Evolutionary conservation across 331 rosid species (phyloP).

Genomic region (Rhamnella rubrinervis): DNA sequence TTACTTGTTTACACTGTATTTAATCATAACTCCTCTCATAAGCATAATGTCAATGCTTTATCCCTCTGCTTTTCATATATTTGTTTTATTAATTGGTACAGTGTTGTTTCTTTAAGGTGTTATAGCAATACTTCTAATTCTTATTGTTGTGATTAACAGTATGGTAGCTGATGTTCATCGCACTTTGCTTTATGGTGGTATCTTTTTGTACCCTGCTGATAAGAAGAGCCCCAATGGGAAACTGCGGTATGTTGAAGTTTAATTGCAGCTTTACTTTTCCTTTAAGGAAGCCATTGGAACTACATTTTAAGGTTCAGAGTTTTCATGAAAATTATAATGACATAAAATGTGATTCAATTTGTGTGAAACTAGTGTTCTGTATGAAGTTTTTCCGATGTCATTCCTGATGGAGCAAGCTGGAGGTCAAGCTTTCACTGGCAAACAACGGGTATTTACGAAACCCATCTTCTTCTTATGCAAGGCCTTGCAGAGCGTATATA

Average conservation of each 20-base stretch:
- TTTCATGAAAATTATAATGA: background rate
- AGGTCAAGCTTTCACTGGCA: constrained; percentile 89
- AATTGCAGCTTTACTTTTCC: background rate
- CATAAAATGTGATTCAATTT: background rate
- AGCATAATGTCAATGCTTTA: too few relatives aligned
- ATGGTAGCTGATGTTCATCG: constrained; percentile 98
- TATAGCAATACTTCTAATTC: background rate
- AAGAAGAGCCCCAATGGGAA: constrained; percentile 87
- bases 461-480: background rate
- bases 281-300: background rate
- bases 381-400: constrained; percentile 95
- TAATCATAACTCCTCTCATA: too few relatives aligned
- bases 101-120: background rate
- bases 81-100: background rate
- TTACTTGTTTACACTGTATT: too few relatives aligned
- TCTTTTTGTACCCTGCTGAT: constrained; percentile 88
- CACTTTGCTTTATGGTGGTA: constrained; percentile 88
- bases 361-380: constrained; percentile 55
- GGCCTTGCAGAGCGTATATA: background rate
- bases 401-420: constrained; percentile 93
- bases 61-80: too few relatives aligned
- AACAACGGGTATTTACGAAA: constrained; percentile 49
- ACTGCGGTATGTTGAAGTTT: constrained; percentile 58
- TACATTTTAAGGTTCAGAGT: background rate
- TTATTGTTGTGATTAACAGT: constrained; percentile 41